phyloP scores from a whole-genome alignment of 805 yeast species.

The Wickerhamomyces chaumierensis region DNA sequence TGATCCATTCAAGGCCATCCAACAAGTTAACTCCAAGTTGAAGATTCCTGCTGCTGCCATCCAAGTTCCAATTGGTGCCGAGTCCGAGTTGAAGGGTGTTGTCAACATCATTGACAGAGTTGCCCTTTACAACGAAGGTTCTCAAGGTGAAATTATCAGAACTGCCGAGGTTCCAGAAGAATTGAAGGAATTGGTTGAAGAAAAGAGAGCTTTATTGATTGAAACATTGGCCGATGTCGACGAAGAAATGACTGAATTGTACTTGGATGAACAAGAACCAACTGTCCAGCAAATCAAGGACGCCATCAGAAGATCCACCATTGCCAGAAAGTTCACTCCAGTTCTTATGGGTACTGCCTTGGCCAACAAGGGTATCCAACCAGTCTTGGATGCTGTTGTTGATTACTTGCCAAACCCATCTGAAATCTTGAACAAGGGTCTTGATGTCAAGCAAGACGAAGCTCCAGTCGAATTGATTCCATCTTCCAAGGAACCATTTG shows the following conservation, averaged over 20 bases:
- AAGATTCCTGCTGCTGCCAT: slow-evolving; percentile 94
- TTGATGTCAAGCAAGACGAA: slow-evolving; percentile 60
- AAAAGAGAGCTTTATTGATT: slow-evolving; percentile 74
- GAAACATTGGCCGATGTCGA: slow-evolving; percentile 97
- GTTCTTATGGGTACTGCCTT: slow-evolving; percentile 99
- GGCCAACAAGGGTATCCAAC: slow-evolving; percentile 93
- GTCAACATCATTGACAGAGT: slow-evolving; percentile 86
- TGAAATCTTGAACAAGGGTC: slow-evolving; percentile 82
- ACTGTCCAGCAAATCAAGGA: slow-evolving; percentile 69
- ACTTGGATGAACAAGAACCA: slow-evolving; percentile 84
- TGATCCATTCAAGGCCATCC: slow-evolving; percentile 90
- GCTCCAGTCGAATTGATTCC: slow-evolving; percentile 66
- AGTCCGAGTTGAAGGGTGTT: slow-evolving; percentile 72
- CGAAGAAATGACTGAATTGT: slow-evolving; percentile 92
- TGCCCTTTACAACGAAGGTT: slow-evolving; percentile 81
- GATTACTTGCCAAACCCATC: slow-evolving; percentile 94
- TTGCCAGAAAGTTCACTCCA: slow-evolving; percentile 94
- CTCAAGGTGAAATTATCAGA: slow-evolving; percentile 75
- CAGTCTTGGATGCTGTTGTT: slow-evolving; percentile 89
- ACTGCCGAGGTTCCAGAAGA: slow-evolving; percentile 66
- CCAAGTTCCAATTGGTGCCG: slow-evolving; percentile 96
- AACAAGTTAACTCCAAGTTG: slow-evolving; percentile 77
- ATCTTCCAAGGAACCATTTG: slow-evolving; percentile 66
- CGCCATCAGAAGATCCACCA: slow-evolving; percentile 92
- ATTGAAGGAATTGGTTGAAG: slow-evolving; percentile 73